Conservation (phyloP, 495 filamentous ascomycete species). For the Xylaria nigripes region DNA sequence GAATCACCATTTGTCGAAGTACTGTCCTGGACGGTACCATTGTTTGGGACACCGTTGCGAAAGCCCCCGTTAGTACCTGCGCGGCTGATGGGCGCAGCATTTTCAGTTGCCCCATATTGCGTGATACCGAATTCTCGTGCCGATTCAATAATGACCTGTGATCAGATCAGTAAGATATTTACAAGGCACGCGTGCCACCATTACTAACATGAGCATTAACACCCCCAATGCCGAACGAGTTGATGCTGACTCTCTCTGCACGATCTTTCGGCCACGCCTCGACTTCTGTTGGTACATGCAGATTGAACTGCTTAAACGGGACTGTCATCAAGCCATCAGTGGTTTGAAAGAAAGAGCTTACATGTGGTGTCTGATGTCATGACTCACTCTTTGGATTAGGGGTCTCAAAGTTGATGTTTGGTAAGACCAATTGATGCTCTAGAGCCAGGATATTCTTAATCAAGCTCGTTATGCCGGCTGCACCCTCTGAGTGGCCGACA, state of each 20-base stretch:
- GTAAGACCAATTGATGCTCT: constrained; percentile 35
- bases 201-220: constrained; percentile 32
- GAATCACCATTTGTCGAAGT: neutral
- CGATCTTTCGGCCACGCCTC: constrained; percentile 18
- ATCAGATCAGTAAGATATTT: neutral
- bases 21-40: neutral
- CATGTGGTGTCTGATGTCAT: neutral
- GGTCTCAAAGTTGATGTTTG: constrained; percentile 28
- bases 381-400: constrained; percentile 21
- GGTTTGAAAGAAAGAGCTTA: neutral
- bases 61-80: neutral
- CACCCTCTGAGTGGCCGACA: constrained; percentile 44
- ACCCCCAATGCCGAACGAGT: constrained; percentile 48
- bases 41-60: neutral
- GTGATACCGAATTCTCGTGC: neutral
- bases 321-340: neutral
- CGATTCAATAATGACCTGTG: constrained; percentile 10
- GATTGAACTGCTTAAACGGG: constrained; percentile 16
- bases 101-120: neutral
- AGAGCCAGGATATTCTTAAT: constrained; percentile 45
- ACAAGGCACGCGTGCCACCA: neutral
- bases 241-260: constrained; percentile 33
- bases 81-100: neutral
- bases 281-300: constrained; percentile 20
- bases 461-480: constrained; percentile 38